phyloP scores from a whole-genome alignment of 768 basidiomycete genomes.

The Erythrobasidium yunnanense region DNA sequence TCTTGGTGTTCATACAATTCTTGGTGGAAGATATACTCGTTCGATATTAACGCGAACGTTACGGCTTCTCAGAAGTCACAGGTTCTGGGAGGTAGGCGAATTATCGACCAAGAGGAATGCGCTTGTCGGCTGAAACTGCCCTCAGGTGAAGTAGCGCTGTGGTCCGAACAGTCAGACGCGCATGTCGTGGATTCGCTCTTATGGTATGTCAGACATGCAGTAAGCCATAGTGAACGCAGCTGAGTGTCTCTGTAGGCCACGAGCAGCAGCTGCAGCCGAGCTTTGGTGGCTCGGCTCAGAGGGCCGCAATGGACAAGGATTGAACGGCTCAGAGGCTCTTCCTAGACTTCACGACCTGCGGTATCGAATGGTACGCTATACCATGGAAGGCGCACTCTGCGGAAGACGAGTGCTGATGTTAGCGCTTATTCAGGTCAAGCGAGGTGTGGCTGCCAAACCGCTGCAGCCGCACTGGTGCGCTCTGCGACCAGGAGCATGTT shows the following conservation, averaged over 20 bases:
- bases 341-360: conserved; percentile 6
- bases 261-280: conserved; percentile 13
- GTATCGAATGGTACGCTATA: conserved; percentile 6
- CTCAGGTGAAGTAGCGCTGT: conserved; percentile 11
- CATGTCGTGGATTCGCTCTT: conserved; percentile 2
- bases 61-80: neutral
- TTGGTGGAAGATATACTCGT: neutral
- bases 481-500: neutral
- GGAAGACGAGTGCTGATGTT: neutral
- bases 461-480: conserved; percentile 23
- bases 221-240: neutral
- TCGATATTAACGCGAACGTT: neutral
- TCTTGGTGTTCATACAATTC: neutral
- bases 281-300: conserved; percentile 7
- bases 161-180: conserved; percentile 7
- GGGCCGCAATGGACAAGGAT: conserved; percentile 5
- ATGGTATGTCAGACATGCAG: neutral
- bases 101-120: too few relatives aligned
- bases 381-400: neutral
- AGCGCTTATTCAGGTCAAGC: neutral
- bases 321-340: neutral
- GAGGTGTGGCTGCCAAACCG: neutral
- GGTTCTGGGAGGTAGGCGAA: neutral
- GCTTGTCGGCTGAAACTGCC: too few relatives aligned
- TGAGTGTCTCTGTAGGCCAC: too few relatives aligned